Conservation (phyloP, 331 rosid species). For the Pyracantha coccinea region DNA sequence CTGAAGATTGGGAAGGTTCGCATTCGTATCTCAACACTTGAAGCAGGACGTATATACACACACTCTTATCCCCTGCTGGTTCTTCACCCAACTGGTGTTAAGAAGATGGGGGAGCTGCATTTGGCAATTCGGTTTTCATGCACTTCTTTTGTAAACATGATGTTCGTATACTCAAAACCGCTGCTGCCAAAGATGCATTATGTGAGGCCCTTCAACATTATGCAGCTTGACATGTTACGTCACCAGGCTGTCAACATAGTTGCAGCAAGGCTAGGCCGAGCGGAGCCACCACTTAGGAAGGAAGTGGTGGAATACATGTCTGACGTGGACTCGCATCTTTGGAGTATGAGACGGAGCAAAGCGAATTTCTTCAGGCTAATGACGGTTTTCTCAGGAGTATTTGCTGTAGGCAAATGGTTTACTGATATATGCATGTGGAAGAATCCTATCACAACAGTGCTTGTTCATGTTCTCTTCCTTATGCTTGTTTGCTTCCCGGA, state of each 20-base stretch:
- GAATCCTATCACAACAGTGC: conserved; percentile 27
- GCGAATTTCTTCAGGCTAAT: conserved; percentile 26
- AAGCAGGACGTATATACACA: conserved; percentile 32
- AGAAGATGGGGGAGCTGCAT: conserved; percentile 34
- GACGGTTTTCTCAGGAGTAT: conserved; percentile 29
- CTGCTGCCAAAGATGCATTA: conserved; percentile 40
- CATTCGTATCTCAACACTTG: conserved; percentile 28
- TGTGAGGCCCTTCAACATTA: conserved; percentile 19
- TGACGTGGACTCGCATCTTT: conserved; percentile 31
- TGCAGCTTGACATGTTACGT: conserved; percentile 31
- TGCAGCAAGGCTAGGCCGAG: conserved; percentile 24
- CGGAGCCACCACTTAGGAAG: conserved; percentile 32
- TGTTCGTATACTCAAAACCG: conserved; percentile 26
- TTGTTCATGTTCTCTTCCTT: conserved; percentile 30
- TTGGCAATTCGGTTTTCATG: conserved; percentile 34
- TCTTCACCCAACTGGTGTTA: conserved; percentile 29
- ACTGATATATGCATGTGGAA: conserved; percentile 28
- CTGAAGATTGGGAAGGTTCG: conserved; percentile 30
- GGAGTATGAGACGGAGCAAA: conserved; percentile 38
- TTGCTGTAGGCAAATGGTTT: conserved; percentile 31
- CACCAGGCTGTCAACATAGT: conserved; percentile 36
- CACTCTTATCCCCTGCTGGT: conserved; percentile 32
- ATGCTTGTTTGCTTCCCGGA: conserved; percentile 36
- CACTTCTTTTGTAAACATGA: conserved; percentile 30
- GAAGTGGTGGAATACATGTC: conserved; percentile 43